Evolutionary conservation across 192 early-diverging fungal genomes (phyloP).

Genomic region (Glomus cerebriforme): DNA sequence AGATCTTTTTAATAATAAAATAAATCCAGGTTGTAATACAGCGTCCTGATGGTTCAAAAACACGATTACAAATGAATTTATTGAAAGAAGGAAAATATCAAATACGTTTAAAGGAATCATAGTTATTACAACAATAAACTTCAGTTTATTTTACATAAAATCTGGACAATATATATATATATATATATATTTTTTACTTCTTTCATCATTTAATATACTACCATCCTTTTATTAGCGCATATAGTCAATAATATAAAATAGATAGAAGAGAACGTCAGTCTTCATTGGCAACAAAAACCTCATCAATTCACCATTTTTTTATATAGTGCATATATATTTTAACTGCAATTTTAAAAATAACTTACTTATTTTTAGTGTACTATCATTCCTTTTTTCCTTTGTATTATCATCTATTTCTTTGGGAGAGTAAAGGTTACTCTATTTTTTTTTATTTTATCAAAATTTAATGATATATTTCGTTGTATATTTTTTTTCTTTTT

Average conservation of each 20-base stretch:
- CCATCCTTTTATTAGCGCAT: background rate
- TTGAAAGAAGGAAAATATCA: slow-evolving; percentile 29
- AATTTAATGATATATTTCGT: background rate
- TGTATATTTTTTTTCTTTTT: background rate
- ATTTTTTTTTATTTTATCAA: background rate
- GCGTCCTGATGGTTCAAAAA: slow-evolving; percentile 27
- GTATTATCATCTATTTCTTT: background rate
- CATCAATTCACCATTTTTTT: background rate
- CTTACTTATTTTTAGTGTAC: background rate
- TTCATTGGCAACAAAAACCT: background rate
- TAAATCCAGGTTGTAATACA: slow-evolving; percentile 25
- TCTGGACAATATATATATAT: background rate
- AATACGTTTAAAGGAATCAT: slow-evolving; percentile 29
- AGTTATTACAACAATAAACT: background rate
- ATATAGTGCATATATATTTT: background rate
- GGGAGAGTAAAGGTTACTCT: background rate
- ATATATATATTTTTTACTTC: background rate
- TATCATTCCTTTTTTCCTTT: background rate
- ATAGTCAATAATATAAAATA: background rate
- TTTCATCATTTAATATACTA: background rate
- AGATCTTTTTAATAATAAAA: background rate
- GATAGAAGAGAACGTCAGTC: background rate
- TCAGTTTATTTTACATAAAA: background rate
- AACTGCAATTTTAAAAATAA: background rate
- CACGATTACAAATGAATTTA: slow-evolving; percentile 21